Percentiles rank a stretch among this genome's conserved stretches.
Conservation (phyloP, 2,329 filamentous ascomycete species). For the Talaromyces albobiverticillius region DNA sequence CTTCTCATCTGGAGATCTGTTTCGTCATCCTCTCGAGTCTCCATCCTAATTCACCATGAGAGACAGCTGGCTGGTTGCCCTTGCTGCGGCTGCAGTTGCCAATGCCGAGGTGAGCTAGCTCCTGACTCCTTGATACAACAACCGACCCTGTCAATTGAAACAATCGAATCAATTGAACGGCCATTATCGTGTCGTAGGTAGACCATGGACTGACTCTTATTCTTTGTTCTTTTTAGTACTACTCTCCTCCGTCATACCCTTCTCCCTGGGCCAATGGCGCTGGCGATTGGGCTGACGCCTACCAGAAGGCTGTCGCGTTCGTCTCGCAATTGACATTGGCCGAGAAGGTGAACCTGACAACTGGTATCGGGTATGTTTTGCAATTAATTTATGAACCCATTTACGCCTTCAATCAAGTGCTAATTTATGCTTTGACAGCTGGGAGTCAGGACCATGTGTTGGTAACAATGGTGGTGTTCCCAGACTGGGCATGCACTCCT, state of each 20-base stretch:
- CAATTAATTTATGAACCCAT: background rate
- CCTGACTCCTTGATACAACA: background rate
- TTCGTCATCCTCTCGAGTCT: background rate
- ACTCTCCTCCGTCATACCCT: constrained; percentile 70
- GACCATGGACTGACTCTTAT: background rate
- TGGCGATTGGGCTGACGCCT: constrained; percentile 73
- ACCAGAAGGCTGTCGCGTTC: constrained; percentile 71
- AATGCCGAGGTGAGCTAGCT: constrained; percentile 28
- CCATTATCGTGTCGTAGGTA: background rate
- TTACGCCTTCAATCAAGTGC: background rate
- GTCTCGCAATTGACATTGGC: constrained; percentile 77
- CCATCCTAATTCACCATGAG: constrained; percentile 26
- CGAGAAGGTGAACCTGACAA: constrained; percentile 95
- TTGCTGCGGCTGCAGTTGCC: constrained; percentile 31
- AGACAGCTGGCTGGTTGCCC: constrained; percentile 31
- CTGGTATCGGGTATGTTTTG: constrained; percentile 70
- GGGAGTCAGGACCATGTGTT: constrained; percentile 70
- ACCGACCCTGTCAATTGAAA: background rate
- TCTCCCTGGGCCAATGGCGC: constrained; percentile 80
- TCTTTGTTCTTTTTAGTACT: constrained; percentile 27
- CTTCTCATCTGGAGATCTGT: background rate
- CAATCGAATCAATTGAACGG: too few relatives aligned
- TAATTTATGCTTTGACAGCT: constrained; percentile 41
- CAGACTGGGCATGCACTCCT: constrained; percentile 58
- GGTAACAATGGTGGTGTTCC: constrained; percentile 61